Percentiles rank a stretch among this genome's conserved stretches.
Conservation (phyloP, 805 yeast species). For the Ogataea paradorogensis region DNA sequence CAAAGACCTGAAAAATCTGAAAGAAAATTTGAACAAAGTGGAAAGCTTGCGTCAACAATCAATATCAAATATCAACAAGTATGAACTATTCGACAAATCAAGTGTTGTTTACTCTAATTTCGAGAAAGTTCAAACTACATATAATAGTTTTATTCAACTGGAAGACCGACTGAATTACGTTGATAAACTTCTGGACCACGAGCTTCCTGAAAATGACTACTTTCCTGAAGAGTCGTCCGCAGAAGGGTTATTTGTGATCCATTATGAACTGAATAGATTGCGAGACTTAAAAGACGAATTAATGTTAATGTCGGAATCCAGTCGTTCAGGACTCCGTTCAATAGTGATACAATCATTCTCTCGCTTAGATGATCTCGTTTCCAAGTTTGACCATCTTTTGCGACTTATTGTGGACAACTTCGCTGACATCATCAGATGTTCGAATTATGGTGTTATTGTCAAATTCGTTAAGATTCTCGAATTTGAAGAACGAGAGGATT, state of each 20-base stretch:
- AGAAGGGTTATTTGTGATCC: constrained; percentile 62
- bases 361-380: constrained; percentile 46
- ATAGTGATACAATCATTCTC: constrained; percentile 57
- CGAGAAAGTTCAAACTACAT: constrained; percentile 62
- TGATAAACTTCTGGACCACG: constrained; percentile 50
- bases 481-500: constrained; percentile 75
- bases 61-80: constrained; percentile 57
- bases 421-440: constrained; percentile 64
- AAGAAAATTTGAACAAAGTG: constrained; percentile 33
- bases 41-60: constrained; percentile 42
- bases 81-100: constrained; percentile 64
- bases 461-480: constrained; percentile 76
- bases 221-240: constrained; percentile 40
- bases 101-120: constrained; percentile 71
- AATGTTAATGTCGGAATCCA: constrained; percentile 44
- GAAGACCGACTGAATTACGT: constrained; percentile 48
- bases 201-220: constrained; percentile 28
- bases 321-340: constrained; percentile 60
- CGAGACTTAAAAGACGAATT: constrained; percentile 80
- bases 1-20: constrained; percentile 49
- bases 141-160: constrained; percentile 58
- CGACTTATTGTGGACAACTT: constrained; percentile 63
- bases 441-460: constrained; percentile 63
- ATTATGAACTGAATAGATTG: constrained; percentile 64
- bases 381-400: constrained; percentile 62